A percentile compares a stretch with the other conserved stretches of the same genome.
Conservation (phyloP, 768 basidiomycete species). For the Dendrothele bispora region DNA sequence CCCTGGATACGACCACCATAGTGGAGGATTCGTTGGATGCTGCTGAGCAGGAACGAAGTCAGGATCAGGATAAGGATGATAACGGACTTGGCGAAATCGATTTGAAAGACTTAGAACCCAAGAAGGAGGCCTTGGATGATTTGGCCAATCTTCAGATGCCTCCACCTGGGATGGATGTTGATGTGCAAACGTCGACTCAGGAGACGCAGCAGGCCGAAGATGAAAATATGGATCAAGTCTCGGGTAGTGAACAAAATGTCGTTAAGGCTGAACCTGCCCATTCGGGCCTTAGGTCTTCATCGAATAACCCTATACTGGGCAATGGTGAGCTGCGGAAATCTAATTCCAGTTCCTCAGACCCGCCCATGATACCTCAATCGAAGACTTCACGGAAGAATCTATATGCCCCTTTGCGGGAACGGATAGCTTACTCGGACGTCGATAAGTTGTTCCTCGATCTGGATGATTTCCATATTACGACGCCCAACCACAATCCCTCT, state of each 20-base stretch:
- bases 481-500: slow-evolving; percentile 17
- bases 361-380: slow-evolving; percentile 25
- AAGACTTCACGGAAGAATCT: slow-evolving; percentile 46
- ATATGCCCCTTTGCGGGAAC: slow-evolving; percentile 60
- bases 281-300: slow-evolving; percentile 52
- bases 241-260: slow-evolving; percentile 3
- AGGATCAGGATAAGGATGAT: too few relatives aligned
- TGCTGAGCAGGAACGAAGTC: slow-evolving; percentile 34
- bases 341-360: slow-evolving; percentile 38
- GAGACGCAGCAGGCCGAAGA: slow-evolving; percentile 19
- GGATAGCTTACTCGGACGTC: slow-evolving; percentile 60
- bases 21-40: slow-evolving; percentile 62
- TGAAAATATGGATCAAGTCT: slow-evolving; percentile 2
- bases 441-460: slow-evolving; percentile 52
- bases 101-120: slow-evolving; percentile 28
- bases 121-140: slow-evolving; percentile 59
- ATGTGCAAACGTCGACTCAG: slow-evolving; percentile 15
- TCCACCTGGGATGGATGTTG: slow-evolving; percentile 26
- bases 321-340: slow-evolving; percentile 30
- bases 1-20: slow-evolving; percentile 50
- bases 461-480: slow-evolving; percentile 33
- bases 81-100: slow-evolving; percentile 31
- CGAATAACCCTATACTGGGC: slow-evolving; percentile 51
- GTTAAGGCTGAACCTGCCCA: slow-evolving; percentile 13
- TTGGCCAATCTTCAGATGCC: slow-evolving; percentile 35